Conservation (phyloP, 2,329 filamentous ascomycete genomes). For the Sarocladiaceae sp. region DNA sequence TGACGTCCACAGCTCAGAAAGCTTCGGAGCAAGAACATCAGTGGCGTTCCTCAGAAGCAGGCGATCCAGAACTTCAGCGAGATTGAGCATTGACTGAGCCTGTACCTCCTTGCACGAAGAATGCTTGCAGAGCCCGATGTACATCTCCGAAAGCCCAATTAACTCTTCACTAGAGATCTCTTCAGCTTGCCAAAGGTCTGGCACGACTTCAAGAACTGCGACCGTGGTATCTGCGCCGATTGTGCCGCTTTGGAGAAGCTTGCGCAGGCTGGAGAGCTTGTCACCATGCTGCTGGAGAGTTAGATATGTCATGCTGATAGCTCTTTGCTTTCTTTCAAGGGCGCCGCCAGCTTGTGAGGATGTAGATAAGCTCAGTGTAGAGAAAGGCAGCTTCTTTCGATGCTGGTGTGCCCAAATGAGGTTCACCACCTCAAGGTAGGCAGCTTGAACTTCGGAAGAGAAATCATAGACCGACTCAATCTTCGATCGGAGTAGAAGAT, state of each 20-base stretch:
- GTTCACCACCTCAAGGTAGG: slow-evolving; percentile 44
- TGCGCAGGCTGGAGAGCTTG: slow-evolving; percentile 17
- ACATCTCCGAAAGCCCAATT: slow-evolving; percentile 35
- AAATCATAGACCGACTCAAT: slow-evolving; percentile 18
- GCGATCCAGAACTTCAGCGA: slow-evolving; percentile 41
- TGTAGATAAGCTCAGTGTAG: slow-evolving; percentile 17
- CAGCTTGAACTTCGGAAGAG: slow-evolving; percentile 39
- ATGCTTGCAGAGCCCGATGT: slow-evolving; percentile 34
- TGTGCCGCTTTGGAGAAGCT: slow-evolving; percentile 23
- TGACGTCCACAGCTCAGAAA: slow-evolving; percentile 37
- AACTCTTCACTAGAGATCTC: slow-evolving; percentile 18
- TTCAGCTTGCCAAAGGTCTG: slow-evolving; percentile 24
- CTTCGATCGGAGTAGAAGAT: slow-evolving; percentile 23
- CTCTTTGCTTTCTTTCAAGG: slow-evolving; percentile 34
- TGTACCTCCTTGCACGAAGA: slow-evolving; percentile 41
- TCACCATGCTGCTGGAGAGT: slow-evolving; percentile 19
- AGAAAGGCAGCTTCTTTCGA: slow-evolving; percentile 15
- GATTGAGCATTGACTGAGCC: slow-evolving; percentile 40
- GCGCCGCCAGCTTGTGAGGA: slow-evolving; percentile 24
- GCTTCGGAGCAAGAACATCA: slow-evolving; percentile 16
- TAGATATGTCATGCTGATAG: slow-evolving; percentile 32
- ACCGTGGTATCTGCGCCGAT: slow-evolving; percentile 31
- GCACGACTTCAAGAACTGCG: slow-evolving; percentile 28
- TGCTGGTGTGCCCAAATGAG: slow-evolving; percentile 29
- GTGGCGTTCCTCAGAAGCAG: slow-evolving; percentile 22